Percentiles rank a stretch among this genome's conserved stretches.
phyloP scores from a whole-genome alignment of 1,284 basidiomycete genomes.

The Pascua guehoae region DNA sequence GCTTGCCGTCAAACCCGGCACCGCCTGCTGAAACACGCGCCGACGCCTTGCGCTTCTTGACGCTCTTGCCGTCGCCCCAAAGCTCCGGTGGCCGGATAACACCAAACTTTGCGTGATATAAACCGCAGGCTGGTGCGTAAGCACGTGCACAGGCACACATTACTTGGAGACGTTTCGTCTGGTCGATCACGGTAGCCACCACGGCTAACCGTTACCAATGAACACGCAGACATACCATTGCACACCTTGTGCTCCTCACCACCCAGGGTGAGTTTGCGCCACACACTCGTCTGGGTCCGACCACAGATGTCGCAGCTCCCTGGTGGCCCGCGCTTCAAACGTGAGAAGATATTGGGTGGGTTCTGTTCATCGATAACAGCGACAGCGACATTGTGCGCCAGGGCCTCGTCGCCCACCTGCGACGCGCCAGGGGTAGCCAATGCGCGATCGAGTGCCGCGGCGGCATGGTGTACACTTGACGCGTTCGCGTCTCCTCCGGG shows the following conservation, averaged over 20 bases:
- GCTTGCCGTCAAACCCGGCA: slow-evolving; percentile 1
- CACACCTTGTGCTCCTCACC: slow-evolving; percentile 39
- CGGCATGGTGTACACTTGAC: neutral
- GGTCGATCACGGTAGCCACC: too few species aligned
- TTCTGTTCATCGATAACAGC: neutral
- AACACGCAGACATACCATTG: slow-evolving; percentile 34
- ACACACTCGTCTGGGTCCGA: slow-evolving; percentile 43
- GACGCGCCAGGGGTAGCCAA: neutral
- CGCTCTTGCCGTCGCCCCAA: slow-evolving; percentile 43
- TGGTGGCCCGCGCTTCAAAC: slow-evolving; percentile 36
- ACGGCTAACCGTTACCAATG: too few species aligned
- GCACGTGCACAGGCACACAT: too few species aligned
- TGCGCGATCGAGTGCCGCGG: neutral
- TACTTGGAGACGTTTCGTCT: too few species aligned
- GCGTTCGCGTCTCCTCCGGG: neutral
- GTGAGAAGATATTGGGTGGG: slow-evolving; percentile 24
- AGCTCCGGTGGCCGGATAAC: slow-evolving; percentile 43
- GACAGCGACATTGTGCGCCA: neutral
- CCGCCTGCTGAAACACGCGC: neutral
- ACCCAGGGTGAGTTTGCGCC: slow-evolving; percentile 37
- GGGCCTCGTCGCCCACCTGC: neutral
- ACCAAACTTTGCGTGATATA: slow-evolving; percentile 43
- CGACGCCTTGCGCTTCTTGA: slow-evolving; percentile 34
- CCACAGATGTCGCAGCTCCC: slow-evolving; percentile 46
- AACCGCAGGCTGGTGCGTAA: slow-evolving; percentile 34